phyloP scores from a whole-genome alignment of 1,139 yeast genomes.

The Blastobotrys arbuscula region DNA sequence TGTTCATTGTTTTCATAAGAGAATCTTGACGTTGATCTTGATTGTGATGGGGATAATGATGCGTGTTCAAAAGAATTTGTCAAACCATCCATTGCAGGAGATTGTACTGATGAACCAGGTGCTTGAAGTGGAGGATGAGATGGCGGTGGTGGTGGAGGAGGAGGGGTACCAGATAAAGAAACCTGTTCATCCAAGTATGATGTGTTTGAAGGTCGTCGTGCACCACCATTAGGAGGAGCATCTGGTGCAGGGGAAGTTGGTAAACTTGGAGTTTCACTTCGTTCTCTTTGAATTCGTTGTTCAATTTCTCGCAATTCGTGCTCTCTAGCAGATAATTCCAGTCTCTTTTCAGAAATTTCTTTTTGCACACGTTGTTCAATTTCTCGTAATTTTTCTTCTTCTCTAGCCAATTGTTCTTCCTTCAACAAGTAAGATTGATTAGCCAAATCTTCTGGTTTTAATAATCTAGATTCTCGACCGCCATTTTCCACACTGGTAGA shows the following conservation, averaged over 20 bases:
- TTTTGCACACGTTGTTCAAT: constrained; percentile 66
- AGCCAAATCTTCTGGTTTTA: constrained; percentile 38
- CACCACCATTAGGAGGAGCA: constrained; percentile 2
- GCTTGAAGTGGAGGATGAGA: background rate
- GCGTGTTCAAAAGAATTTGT: constrained; percentile 9
- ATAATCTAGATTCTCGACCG: constrained; percentile 25
- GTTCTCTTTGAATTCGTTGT: constrained; percentile 49
- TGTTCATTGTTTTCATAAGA: constrained; percentile 8
- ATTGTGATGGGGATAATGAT: constrained; percentile 7
- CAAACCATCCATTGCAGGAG: constrained; percentile 4
- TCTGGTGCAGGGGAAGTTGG: constrained; percentile 11
- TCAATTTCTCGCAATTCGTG: constrained; percentile 81
- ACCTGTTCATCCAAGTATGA: constrained; percentile 1
- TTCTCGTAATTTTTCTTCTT: constrained; percentile 25
- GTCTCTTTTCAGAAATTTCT: constrained; percentile 77
- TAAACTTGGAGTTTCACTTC: constrained; percentile 14
- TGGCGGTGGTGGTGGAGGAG: background rate
- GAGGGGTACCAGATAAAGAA: background rate
- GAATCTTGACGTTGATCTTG: constrained; percentile 4
- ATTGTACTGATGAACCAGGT: background rate
- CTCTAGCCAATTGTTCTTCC: constrained; percentile 36
- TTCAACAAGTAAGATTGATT: constrained; percentile 37
- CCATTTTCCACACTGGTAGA: constrained; percentile 35
- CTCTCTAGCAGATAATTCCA: constrained; percentile 82
- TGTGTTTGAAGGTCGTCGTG: constrained; percentile 6